Evolutionary conservation across 257 asterid species (phyloP).

Genomic region (Fraxinus americana): DNA sequence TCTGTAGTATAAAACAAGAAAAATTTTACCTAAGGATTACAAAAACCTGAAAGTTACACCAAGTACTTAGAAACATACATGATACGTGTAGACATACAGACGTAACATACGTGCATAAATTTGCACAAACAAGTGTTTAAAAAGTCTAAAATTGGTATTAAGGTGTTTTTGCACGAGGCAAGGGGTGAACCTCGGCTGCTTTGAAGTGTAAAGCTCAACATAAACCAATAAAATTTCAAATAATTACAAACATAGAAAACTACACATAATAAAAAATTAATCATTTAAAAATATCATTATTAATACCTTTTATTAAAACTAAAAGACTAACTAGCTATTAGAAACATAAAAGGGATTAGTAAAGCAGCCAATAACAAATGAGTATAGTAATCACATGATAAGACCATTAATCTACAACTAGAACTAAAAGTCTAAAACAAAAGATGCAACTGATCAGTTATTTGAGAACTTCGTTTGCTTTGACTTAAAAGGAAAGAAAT

Average conservation of each 20-base stretch:
- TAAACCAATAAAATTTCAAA: background rate
- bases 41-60: background rate
- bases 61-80: background rate
- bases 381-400: background rate
- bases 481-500: background rate
- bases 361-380: background rate
- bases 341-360: background rate
- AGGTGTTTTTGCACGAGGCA: background rate
- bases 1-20: conserved; percentile 35
- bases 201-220: background rate
- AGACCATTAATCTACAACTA: background rate
- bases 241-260: too few relatives aligned
- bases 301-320: background rate
- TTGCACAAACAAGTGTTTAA: background rate
- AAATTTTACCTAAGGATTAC: background rate
- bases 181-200: background rate
- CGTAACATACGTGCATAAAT: background rate
- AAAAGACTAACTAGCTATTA: background rate
- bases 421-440: background rate
- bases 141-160: background rate
- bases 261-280: background rate
- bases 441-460: background rate
- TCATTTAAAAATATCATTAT: too few relatives aligned
- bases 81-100: background rate
- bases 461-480: background rate